These are phyloP conservation scores for Claviceps sp. DNA, from an alignment of 2,329 filamentous ascomycete genomes.

Conservation along the genomic window DNA sequence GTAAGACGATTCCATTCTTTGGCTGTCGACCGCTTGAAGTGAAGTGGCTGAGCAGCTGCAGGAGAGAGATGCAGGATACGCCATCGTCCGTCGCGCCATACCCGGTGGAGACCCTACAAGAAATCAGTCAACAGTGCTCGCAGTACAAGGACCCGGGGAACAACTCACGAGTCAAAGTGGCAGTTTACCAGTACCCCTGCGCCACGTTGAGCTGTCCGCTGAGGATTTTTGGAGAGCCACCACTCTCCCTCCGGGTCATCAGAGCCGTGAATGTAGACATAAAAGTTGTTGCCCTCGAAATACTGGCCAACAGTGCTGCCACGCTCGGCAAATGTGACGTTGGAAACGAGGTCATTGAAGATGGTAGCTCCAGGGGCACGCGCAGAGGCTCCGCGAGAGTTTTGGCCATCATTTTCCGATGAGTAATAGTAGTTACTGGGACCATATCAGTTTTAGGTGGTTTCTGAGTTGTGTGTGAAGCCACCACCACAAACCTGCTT, in stretches of 20 bases:
- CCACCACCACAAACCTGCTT: not conserved
- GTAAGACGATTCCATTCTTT: conserved; percentile 63
- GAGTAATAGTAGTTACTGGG: conserved; percentile 1
- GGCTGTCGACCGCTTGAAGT: conserved; percentile 58
- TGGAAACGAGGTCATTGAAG: conserved; percentile 68
- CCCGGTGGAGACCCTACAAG: conserved; percentile 67
- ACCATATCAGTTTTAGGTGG: not conserved
- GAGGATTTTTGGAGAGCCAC: conserved; percentile 43
- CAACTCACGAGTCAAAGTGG: conserved; percentile 63
- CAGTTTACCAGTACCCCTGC: conserved; percentile 86
- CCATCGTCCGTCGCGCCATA: conserved; percentile 93
- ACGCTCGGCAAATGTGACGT: conserved; percentile 47
- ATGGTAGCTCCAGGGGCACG: conserved; percentile 38
- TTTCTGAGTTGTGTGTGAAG: not conserved
- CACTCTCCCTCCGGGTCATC: conserved; percentile 60
- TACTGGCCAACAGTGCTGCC: conserved; percentile 43
- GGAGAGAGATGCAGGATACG: conserved; percentile 70
- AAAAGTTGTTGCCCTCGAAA: conserved; percentile 85
- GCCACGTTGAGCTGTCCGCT: conserved; percentile 37
- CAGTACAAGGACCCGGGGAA: no score
- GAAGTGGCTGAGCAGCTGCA: conserved; percentile 82
- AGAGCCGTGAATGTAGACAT: conserved; percentile 77
- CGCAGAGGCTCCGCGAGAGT: not conserved
- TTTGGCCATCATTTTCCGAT: not conserved
- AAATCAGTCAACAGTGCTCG: not conserved